A percentile compares a stretch with the other conserved stretches of the same genome.
phyloP scores from a whole-genome alignment of 345 rosid genomes.

The Linum tenue region DNA sequence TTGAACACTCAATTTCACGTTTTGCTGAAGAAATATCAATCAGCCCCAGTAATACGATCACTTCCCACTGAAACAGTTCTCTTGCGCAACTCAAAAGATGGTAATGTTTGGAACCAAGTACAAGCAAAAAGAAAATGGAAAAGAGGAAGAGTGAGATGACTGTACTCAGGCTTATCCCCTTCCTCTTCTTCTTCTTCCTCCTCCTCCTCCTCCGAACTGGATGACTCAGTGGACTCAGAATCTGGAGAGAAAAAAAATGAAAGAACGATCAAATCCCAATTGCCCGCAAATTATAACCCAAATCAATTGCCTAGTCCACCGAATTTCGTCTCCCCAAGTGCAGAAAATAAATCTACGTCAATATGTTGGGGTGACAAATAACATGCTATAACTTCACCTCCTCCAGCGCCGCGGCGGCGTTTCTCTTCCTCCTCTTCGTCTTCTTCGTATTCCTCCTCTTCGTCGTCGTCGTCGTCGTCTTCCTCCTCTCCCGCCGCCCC shows the following conservation, averaged over 20 bases:
- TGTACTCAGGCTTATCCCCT: constrained; percentile 49
- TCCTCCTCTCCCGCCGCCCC: constrained; percentile 20
- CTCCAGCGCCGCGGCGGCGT: not conserved
- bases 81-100: not conserved
- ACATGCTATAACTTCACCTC: not conserved
- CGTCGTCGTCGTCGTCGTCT: constrained; percentile 12
- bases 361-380: not conserved
- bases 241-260: constrained; percentile 24
- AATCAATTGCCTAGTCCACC: constrained; percentile 4
- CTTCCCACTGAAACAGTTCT: not conserved
- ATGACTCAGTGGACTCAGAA: constrained; percentile 46
- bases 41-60: not conserved
- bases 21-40: too few relatives aligned
- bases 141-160: constrained; percentile 13
- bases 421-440: constrained; percentile 19
- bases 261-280: constrained; percentile 9
- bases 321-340: constrained; percentile 8
- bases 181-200: constrained; percentile 18
- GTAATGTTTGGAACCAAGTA: not conserved
- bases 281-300: constrained; percentile 4
- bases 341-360: constrained; percentile 11
- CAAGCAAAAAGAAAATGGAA: constrained; percentile 5
- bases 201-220: constrained; percentile 37
- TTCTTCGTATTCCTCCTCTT: constrained; percentile 13
- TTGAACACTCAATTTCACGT: not conserved